phyloP scores from a whole-genome alignment of 495 filamentous ascomycete species.

The Bathelium albidoporum region DNA sequence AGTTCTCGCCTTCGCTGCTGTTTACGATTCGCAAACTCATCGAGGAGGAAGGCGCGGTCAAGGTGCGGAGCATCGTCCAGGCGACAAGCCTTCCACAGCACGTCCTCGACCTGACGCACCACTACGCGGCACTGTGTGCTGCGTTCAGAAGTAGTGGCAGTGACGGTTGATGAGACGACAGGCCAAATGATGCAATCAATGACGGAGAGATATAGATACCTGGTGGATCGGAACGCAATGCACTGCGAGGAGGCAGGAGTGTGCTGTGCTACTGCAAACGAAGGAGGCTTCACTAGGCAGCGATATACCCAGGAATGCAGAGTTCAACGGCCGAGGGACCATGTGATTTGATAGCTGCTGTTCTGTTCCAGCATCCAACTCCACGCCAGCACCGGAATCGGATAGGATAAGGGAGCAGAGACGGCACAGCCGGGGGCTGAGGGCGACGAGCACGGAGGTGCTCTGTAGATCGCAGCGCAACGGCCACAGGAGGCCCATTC shows the following conservation, averaged over 20 bases:
- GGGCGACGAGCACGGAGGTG: not conserved
- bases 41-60: conserved; percentile 94
- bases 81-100: conserved; percentile 86
- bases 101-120: conserved; percentile 88
- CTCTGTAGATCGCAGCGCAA: not conserved
- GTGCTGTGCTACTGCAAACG: not conserved
- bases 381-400: not conserved
- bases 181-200: not conserved
- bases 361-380: not conserved
- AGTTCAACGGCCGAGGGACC: not conserved
- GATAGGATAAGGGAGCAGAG: not conserved
- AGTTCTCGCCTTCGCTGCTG: conserved; percentile 89
- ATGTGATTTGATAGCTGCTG: not conserved
- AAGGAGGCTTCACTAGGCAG: not conserved
- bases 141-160: conserved; percentile 91
- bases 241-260: not conserved
- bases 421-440: not conserved
- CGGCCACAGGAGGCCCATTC: no score
- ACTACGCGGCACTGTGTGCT: conserved; percentile 88
- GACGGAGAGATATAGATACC: no score
- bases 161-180: conserved; percentile 49
- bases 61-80: conserved; percentile 93
- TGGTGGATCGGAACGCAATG: not conserved
- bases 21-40: conserved; percentile 82
- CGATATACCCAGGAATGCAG: not conserved